Evolutionary conservation across 148 eudicot genomes (phyloP).

Genomic region (Camellia granthamiana): DNA sequence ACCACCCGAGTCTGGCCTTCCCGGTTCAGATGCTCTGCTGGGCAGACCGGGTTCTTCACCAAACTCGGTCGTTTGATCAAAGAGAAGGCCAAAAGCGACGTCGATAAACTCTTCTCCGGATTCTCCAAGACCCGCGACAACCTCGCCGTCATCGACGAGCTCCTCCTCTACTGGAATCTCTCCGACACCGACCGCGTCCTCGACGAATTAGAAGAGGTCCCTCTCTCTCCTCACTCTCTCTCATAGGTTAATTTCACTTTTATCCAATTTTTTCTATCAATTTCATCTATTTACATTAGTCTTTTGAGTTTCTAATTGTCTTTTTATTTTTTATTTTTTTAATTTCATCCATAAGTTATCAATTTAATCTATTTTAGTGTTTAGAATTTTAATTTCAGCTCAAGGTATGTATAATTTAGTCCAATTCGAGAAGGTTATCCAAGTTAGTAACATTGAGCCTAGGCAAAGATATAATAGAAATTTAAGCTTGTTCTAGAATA

Average conservation of each 20-base stretch:
- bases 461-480: too few species aligned
- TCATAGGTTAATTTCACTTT: too few species aligned
- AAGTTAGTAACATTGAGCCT: too few species aligned
- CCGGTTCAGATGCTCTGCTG: slow-evolving; percentile 57
- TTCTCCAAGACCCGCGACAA: slow-evolving; percentile 91
- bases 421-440: too few species aligned
- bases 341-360: too few species aligned
- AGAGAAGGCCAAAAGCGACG: slow-evolving; percentile 93
- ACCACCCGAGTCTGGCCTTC: slow-evolving; percentile 7
- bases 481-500: background rate
- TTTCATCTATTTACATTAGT: too few species aligned
- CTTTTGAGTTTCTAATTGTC: too few species aligned
- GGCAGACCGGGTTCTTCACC: slow-evolving; percentile 80
- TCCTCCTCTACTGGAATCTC: slow-evolving; percentile 88
- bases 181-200: slow-evolving; percentile 86
- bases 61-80: slow-evolving; percentile 78
- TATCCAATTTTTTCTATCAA: too few species aligned
- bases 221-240: background rate
- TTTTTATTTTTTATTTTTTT: too few species aligned
- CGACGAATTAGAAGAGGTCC: slow-evolving; percentile 95
- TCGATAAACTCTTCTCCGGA: slow-evolving; percentile 85
- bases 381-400: too few species aligned
- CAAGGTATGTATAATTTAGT: too few species aligned
- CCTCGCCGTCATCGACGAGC: slow-evolving; percentile 89
- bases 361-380: too few species aligned